Evolutionary conservation across 805 yeast species (phyloP).

Genomic region (Wickerhamiella nectarea): DNA sequence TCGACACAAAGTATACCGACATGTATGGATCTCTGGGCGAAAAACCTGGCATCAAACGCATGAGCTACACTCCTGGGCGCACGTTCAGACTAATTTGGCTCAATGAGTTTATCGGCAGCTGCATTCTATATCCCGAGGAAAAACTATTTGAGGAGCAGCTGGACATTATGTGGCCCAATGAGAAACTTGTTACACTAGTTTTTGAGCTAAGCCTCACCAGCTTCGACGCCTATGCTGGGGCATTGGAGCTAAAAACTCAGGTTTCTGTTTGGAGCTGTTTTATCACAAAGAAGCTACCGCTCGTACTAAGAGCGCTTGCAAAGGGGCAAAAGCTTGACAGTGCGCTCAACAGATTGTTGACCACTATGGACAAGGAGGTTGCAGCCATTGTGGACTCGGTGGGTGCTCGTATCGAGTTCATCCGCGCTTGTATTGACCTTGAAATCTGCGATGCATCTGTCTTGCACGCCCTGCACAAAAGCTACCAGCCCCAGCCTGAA

Average conservation of each 20-base stretch:
- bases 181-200: slow-evolving; percentile 19
- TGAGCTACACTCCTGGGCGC: slow-evolving; percentile 8
- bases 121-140: slow-evolving; percentile 10
- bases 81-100: slow-evolving; percentile 19
- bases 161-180: slow-evolving; percentile 20
- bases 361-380: slow-evolving; percentile 20
- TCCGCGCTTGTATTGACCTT: slow-evolving; percentile 15
- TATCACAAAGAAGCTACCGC: slow-evolving; percentile 35
- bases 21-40: slow-evolving; percentile 1
- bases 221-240: slow-evolving; percentile 32
- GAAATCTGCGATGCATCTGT: slow-evolving; percentile 19
- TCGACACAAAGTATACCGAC: neutral
- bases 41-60: neutral
- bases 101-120: slow-evolving; percentile 14
- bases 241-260: slow-evolving; percentile 25
- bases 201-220: slow-evolving; percentile 33
- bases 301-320: slow-evolving; percentile 27
- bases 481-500: slow-evolving; percentile 13
- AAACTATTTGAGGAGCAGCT: slow-evolving; percentile 12
- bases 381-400: slow-evolving; percentile 15
- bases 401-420: slow-evolving; percentile 13
- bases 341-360: slow-evolving; percentile 19
- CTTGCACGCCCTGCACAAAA: slow-evolving; percentile 16
- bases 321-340: slow-evolving; percentile 28
- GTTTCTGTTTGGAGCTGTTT: slow-evolving; percentile 35